A percentile compares a stretch with the other conserved stretches of the same genome.
Conservation (phyloP, 2,329 filamentous ascomycete genomes). For the Aspergillus latus region DNA sequence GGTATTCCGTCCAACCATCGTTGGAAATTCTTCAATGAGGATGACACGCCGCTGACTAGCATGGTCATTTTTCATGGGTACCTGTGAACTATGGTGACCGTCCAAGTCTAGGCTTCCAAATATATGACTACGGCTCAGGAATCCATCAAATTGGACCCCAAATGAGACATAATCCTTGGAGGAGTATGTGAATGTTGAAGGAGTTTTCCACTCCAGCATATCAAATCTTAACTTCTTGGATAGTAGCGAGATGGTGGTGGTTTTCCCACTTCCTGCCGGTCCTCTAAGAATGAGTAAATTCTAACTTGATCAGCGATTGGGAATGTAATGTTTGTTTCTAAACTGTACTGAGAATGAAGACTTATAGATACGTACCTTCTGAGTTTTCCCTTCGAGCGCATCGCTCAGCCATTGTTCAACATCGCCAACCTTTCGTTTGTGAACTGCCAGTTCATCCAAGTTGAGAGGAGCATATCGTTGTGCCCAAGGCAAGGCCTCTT, state of each 20-base stretch:
- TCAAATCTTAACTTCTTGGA: slow-evolving; percentile 74
- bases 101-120: slow-evolving; percentile 68
- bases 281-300: slow-evolving; percentile 83
- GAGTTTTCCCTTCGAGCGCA: slow-evolving; percentile 61
- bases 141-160: slow-evolving; percentile 85
- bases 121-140: slow-evolving; percentile 75
- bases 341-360: background rate
- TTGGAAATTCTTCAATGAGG: slow-evolving; percentile 79
- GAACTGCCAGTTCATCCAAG: slow-evolving; percentile 83
- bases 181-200: slow-evolving; percentile 61
- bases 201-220: slow-evolving; percentile 89
- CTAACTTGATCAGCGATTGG: slow-evolving; percentile 46
- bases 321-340: background rate
- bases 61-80: slow-evolving; percentile 3
- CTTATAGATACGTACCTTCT: slow-evolving; percentile 33
- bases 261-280: slow-evolving; percentile 88
- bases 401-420: slow-evolving; percentile 79
- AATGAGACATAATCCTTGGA: slow-evolving; percentile 67
- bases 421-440: slow-evolving; percentile 90
- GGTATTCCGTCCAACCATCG: slow-evolving; percentile 68
- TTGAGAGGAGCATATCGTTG: slow-evolving; percentile 75
- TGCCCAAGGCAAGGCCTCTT: slow-evolving; percentile 75
- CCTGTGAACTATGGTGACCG: slow-evolving; percentile 6
- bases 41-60: slow-evolving; percentile 54
- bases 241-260: slow-evolving; percentile 76